Percentiles rank a stretch among this genome's conserved stretches.
Conservation (phyloP, 495 filamentous ascomycete species). For the Ascobolus immersus region DNA sequence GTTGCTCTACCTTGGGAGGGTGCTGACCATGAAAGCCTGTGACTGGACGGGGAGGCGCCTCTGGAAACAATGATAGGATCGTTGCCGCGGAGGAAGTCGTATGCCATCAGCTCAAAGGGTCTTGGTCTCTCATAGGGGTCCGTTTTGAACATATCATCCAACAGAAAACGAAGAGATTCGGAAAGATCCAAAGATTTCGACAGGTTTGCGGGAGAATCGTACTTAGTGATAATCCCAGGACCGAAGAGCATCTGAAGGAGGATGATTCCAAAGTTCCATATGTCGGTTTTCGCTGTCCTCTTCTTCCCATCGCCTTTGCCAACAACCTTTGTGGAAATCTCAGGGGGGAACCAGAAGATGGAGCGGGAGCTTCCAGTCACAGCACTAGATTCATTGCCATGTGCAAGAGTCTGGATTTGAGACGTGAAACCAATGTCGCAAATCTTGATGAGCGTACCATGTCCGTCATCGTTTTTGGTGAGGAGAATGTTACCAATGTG, state of each 20-base stretch:
- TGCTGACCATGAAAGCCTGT: conserved; percentile 9
- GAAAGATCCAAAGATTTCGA: conserved; percentile 36
- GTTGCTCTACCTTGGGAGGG: conserved; percentile 13
- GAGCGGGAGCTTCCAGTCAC: conserved; percentile 39
- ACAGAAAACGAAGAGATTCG: conserved; percentile 46
- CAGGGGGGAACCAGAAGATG: conserved; percentile 60
- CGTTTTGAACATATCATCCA: conserved; percentile 54
- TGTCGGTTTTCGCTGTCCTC: conserved; percentile 40
- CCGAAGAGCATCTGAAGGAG: conserved; percentile 91
- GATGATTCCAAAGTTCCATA: conserved; percentile 81
- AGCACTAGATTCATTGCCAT: conserved; percentile 20
- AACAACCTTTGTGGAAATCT: conserved; percentile 39
- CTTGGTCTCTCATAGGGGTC: conserved; percentile 65
- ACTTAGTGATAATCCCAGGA: conserved; percentile 42
- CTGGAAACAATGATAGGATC: conserved; percentile 19
- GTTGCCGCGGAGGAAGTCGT: conserved; percentile 52
- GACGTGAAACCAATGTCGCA: conserved; percentile 43
- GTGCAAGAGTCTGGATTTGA: conserved; percentile 31
- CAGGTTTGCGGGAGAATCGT: conserved; percentile 50
- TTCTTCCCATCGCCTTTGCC: conserved; percentile 33
- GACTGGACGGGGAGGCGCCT: conserved; percentile 2
- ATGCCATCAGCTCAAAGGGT: conserved; percentile 71
- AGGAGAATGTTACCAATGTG: conserved; percentile 55
- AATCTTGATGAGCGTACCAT: conserved; percentile 34
- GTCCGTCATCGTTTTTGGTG: conserved; percentile 29